Evolutionary conservation across 768 basidiomycete species (phyloP).

Genomic region (Calocybe cyanea): DNA sequence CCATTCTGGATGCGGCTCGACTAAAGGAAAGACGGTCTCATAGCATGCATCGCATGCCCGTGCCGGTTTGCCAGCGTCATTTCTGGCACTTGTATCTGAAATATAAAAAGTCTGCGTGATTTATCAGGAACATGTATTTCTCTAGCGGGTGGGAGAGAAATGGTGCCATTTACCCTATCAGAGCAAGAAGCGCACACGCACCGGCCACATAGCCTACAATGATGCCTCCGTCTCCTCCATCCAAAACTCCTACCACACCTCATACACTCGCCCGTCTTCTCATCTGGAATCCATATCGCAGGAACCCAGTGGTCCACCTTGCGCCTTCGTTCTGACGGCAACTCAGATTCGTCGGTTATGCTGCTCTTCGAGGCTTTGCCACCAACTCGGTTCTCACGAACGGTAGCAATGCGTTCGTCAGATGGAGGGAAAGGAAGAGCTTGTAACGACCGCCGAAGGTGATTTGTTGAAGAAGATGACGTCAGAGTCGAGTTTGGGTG

Average conservation of each 20-base stretch:
- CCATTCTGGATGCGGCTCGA: constrained; percentile 28
- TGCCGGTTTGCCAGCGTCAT: constrained; percentile 50
- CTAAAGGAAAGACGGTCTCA: constrained; percentile 76
- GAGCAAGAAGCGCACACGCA: constrained; percentile 89
- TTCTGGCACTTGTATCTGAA: constrained; percentile 47
- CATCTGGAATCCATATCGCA: constrained; percentile 90
- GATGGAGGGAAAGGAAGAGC: constrained; percentile 67
- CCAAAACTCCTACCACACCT: constrained; percentile 74
- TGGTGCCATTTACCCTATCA: constrained; percentile 50
- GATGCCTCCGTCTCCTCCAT: constrained; percentile 77
- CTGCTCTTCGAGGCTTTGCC: constrained; percentile 18
- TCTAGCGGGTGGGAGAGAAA: neutral
- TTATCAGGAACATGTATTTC: neutral
- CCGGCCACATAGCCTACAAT: constrained; percentile 81
- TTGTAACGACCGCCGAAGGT: constrained; percentile 68
- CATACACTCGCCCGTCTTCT: constrained; percentile 82
- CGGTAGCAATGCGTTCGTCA: constrained; percentile 38
- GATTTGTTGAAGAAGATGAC: constrained; percentile 70
- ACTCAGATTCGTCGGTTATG: constrained; percentile 12
- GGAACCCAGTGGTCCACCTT: constrained; percentile 83
- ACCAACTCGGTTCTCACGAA: constrained; percentile 19
- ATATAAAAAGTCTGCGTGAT: constrained; percentile 81
- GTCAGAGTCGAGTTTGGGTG: constrained; percentile 81
- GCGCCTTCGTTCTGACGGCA: constrained; percentile 36
- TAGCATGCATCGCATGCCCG: constrained; percentile 86